Evolutionary conservation across 371 early-diverging fungal genomes (phyloP).

Genomic region (Syncephalis fuscata): DNA sequence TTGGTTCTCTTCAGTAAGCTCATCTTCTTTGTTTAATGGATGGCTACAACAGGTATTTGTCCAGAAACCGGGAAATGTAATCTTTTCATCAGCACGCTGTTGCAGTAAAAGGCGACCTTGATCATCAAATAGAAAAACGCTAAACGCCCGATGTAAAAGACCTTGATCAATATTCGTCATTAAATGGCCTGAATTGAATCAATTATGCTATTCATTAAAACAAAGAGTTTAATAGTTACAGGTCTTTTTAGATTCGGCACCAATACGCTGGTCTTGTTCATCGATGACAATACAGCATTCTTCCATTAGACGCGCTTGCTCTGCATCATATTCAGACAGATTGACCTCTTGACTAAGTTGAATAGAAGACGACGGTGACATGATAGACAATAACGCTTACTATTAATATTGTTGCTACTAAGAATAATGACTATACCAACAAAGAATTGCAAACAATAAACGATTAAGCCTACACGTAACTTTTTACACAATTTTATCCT

Average conservation of each 20-base stretch:
- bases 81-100: conserved; percentile 87
- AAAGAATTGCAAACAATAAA: too few relatives aligned
- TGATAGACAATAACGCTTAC: too few relatives aligned
- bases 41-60: conserved; percentile 98
- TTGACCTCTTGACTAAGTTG: conserved; percentile 11
- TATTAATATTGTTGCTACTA: too few relatives aligned
- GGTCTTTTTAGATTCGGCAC: conserved; percentile 78
- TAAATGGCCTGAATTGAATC: conserved; percentile 51
- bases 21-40: conserved; percentile 67
- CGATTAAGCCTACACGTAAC: too few relatives aligned
- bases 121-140: conserved; percentile 79
- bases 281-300: conserved; percentile 94
- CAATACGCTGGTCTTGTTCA: conserved; percentile 63
- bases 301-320: conserved; percentile 86
- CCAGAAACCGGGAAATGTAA: conserved; percentile 91
- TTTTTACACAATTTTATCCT: too few relatives aligned
- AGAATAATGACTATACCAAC: too few relatives aligned
- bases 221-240: conserved; percentile 31
- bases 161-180: conserved; percentile 79
- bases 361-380: too few relatives aligned
- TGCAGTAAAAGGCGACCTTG: conserved; percentile 75
- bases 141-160: conserved; percentile 91
- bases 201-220: not conserved
- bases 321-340: conserved; percentile 54
- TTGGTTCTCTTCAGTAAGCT: conserved; percentile 66